Evolutionary conservation across 108 stramenopile species (phyloP), one percentile per base, ranked within the genome.

Genomic region (Pseudonitzschia multiseries): DNA sequence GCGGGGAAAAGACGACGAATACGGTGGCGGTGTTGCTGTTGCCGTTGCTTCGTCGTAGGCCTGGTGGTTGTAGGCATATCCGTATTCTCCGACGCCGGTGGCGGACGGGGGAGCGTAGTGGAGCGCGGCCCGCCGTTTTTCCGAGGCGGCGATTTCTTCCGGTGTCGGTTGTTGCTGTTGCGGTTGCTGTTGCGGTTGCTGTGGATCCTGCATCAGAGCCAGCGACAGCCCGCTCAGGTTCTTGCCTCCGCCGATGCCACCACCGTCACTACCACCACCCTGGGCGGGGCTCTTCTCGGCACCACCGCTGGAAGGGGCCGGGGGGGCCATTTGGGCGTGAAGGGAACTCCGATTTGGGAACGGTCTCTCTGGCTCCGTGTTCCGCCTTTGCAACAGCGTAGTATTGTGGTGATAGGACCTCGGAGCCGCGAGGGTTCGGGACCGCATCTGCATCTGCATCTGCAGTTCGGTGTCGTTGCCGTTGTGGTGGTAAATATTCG

Each of bases 1-100:
- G 51, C 42, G 31, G 57, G 40, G n/a, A 13, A 40, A 36, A 5
- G 50, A 28, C 24, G 31, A 26, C 13, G 22, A 44, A 40, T 69
- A 15, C 54, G 36, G 69, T 57, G n/a, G n/a, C n/a, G n/a, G n/a
- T n/a, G n/a, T n/a, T n/a, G n/a, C n/a, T n/a, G 42, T 65, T 65
- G 69, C 8, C 27, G 65, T 2, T 54, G 10, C 24, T 20, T 40
- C n/a, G 67, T 32, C 42, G 76, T 43, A 51, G 61, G 12, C 0
- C 72, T 78, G 36, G 74, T 70, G 36, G 57, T 85, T 85, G 69
- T 85, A 85, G 9, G 68, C 84, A 69, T 85, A 85, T 0, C 84
- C 84, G 57, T 85, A 85, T 69, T 85, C 84, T 12, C 75, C 75
- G 1, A 71, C 78, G 10, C 46, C 29, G 4, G 72, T 71, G 20